Percentiles rank a stretch among this genome's conserved stretches.
Conservation (phyloP, 306 rosid species). For the Cicer chorassanicum region DNA sequence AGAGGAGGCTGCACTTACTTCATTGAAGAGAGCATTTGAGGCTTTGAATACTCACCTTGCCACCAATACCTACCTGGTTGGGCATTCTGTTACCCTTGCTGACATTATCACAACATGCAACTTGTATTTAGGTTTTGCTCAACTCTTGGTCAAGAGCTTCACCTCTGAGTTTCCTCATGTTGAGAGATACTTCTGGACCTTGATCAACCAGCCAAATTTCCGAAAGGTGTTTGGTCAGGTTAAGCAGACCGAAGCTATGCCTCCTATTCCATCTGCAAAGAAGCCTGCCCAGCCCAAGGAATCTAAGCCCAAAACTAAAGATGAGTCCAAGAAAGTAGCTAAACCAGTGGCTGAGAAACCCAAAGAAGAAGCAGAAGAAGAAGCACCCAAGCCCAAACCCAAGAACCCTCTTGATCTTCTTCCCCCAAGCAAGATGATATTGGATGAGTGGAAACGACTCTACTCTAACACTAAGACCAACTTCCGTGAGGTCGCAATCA, state of each 20-base stretch:
- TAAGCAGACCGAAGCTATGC: conserved; percentile 66
- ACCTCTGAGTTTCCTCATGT: conserved; percentile 88
- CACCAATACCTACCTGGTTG: conserved; percentile 77
- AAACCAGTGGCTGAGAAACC: conserved; percentile 50
- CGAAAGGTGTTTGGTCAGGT: conserved; percentile 72
- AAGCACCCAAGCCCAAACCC: conserved; percentile 90
- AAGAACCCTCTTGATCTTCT: conserved; percentile 90
- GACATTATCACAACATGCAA: conserved; percentile 65
- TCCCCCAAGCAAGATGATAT: conserved; percentile 85
- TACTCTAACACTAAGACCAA: conserved; percentile 89
- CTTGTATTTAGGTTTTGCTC: conserved; percentile 53
- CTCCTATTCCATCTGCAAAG: conserved; percentile 64
- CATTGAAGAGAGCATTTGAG: conserved; percentile 67
- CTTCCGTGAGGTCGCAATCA: conserved; percentile 95
- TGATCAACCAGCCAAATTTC: conserved; percentile 92
- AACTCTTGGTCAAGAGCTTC: conserved; percentile 62
- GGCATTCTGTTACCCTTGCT: conserved; percentile 79
- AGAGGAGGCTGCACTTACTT: conserved; percentile 69
- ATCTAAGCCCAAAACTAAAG: conserved; percentile 66
- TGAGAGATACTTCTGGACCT: conserved; percentile 93
- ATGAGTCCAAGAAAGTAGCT: conserved; percentile 66
- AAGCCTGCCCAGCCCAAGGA: conserved; percentile 77
- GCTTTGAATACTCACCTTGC: conserved; percentile 82
- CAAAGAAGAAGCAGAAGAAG: conserved; percentile 62
- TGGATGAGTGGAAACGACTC: conserved; percentile 95